Evolutionary conservation across 176 grass and related monocot genomes (phyloP).

Genomic region (Secale cereale): DNA sequence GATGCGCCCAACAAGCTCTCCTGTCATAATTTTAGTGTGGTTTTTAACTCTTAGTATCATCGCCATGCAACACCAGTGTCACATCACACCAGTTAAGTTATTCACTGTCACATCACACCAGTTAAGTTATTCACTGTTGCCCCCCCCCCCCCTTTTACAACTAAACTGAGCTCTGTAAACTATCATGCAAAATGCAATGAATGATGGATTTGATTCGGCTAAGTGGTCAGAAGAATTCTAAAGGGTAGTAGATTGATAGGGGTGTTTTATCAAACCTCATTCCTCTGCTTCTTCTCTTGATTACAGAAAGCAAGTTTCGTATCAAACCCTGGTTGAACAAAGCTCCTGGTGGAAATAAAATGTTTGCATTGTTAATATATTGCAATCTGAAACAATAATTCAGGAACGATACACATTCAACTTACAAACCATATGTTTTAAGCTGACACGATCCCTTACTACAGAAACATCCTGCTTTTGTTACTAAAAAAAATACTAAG

Average conservation of each 20-base stretch:
- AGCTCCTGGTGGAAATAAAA: constrained; percentile 59
- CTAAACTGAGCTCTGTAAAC: neutral
- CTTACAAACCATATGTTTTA: neutral
- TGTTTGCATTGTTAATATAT: constrained; percentile 21
- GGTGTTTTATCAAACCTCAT: constrained; percentile 53
- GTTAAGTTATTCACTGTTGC: neutral
- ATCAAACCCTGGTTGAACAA: constrained; percentile 91
- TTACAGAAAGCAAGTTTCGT: constrained; percentile 83
- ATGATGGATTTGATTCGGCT: constrained; percentile 7
- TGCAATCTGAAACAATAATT: neutral
- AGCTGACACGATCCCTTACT: neutral
- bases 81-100: neutral
- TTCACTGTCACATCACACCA: neutral
- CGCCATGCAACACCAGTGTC: neutral
- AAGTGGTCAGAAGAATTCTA: neutral
- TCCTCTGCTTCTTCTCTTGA: constrained; percentile 93
- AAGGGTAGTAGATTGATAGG: constrained; percentile 3
- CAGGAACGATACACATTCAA: neutral
- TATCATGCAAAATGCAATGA: neutral
- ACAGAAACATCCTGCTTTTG: constrained; percentile 2
- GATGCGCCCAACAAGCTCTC: constrained; percentile 51
- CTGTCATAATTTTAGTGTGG: constrained; percentile 26
- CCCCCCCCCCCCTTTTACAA: neutral
- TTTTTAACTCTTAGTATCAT: neutral
- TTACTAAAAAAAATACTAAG: constrained; percentile 24